Conservation (phyloP, 345 rosid species). For the Lumnitzera racemosa region DNA sequence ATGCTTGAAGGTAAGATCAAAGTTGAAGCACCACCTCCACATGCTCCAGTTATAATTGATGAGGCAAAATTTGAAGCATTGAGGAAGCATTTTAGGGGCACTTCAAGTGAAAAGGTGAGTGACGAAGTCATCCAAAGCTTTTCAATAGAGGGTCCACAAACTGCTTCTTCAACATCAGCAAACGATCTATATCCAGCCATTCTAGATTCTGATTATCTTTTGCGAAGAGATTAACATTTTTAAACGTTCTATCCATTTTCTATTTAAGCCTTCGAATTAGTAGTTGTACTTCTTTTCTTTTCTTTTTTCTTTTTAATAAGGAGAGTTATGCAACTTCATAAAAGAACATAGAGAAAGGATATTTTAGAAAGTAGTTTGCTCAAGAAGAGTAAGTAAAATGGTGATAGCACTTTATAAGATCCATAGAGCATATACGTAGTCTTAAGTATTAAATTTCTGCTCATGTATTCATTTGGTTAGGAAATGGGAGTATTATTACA, state of each 20-base stretch:
- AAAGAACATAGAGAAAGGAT: too few relatives aligned
- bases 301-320: too few relatives aligned
- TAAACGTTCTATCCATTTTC: background rate
- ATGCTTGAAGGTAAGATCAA: conserved; percentile 11
- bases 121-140: conserved; percentile 8
- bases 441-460: too few relatives aligned
- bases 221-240: background rate
- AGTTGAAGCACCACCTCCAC: conserved; percentile 1
- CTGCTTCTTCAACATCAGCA: conserved; percentile 21
- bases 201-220: conserved; percentile 17
- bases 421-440: too few relatives aligned
- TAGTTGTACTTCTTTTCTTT: too few relatives aligned
- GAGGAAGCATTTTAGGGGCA: conserved; percentile 10
- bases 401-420: too few relatives aligned
- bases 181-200: conserved; percentile 24
- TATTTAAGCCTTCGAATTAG: too few relatives aligned
- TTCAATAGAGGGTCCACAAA: conserved; percentile 19
- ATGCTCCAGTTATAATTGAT: background rate
- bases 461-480: too few relatives aligned
- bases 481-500: too few relatives aligned
- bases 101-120: background rate
- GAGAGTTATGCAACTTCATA: too few relatives aligned
- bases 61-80: conserved; percentile 2
- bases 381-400: too few relatives aligned
- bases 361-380: too few relatives aligned